Percentiles rank a stretch among this genome's conserved stretches.
These are phyloP conservation scores for Fibroporia radiculosa DNA, from an alignment of 768 basidiomycete genomes.

Conservation along the genomic window DNA sequence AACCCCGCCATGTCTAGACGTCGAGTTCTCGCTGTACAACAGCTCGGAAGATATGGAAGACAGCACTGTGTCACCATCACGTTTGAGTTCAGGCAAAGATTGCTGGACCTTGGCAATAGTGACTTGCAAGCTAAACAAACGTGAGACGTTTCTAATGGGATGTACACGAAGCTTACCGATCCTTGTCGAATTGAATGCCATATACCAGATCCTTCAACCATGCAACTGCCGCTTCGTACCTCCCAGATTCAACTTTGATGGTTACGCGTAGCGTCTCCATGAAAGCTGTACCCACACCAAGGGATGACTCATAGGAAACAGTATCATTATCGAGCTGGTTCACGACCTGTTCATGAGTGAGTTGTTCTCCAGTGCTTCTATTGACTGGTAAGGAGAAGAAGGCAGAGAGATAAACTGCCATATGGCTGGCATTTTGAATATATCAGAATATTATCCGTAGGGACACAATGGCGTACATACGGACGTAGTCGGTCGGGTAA, in stretches of 20 bases:
- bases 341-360: conserved; percentile 86
- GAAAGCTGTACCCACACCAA: conserved; percentile 59
- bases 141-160: not conserved
- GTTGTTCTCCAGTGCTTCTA: conserved; percentile 54
- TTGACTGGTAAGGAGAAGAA: conserved; percentile 88
- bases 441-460: not conserved
- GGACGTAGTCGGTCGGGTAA: conserved; percentile 73
- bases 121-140: conserved; percentile 58
- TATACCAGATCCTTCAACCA: conserved; percentile 85
- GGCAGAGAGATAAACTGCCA: conserved; percentile 69
- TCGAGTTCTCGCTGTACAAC: conserved; percentile 61
- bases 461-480: too few species aligned
- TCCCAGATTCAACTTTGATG: conserved; percentile 76
- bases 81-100: conserved; percentile 83
- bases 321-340: conserved; percentile 88
- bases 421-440: conserved; percentile 39
- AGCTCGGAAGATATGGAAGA: conserved; percentile 61
- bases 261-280: conserved; percentile 66
- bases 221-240: conserved; percentile 73
- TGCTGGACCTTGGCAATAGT: conserved; percentile 85
- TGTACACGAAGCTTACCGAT: conserved; percentile 42
- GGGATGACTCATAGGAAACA: conserved; percentile 70
- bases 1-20: conserved; percentile 58
- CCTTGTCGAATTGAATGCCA: conserved; percentile 66
- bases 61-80: conserved; percentile 78